A percentile compares a stretch with the other conserved stretches of the same genome.
Evolutionary conservation across 2,329 filamentous ascomycete species (phyloP).

Genomic region (Arthrobotrys megalospora): DNA sequence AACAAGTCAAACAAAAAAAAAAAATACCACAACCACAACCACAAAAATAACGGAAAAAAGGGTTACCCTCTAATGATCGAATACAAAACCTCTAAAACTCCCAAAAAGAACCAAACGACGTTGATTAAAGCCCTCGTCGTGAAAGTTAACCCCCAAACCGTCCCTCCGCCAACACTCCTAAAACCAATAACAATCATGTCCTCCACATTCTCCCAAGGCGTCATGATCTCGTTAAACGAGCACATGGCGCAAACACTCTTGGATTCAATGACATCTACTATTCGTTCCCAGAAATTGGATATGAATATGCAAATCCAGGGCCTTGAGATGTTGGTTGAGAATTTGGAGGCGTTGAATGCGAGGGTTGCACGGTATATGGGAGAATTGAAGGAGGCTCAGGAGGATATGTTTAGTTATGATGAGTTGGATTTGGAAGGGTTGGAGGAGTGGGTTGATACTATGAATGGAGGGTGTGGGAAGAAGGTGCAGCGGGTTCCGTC

Average conservation of each 20-base stretch:
- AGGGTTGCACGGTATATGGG: slow-evolving; percentile 44
- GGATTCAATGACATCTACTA: slow-evolving; percentile 54
- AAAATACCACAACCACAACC: slow-evolving; percentile 25
- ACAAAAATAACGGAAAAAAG: background rate
- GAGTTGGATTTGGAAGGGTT: slow-evolving; percentile 53
- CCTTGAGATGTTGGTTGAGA: slow-evolving; percentile 55
- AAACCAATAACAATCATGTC: slow-evolving; percentile 48
- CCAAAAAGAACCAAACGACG: background rate
- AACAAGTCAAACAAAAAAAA: background rate
- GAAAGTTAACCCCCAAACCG: background rate
- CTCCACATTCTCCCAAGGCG: slow-evolving; percentile 50
- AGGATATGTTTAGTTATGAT: slow-evolving; percentile 55
- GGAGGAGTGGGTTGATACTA: slow-evolving; percentile 36
- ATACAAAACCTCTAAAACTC: slow-evolving; percentile 20
- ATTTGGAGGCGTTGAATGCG: slow-evolving; percentile 47
- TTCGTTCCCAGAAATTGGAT: slow-evolving; percentile 48
- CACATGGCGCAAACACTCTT: slow-evolving; percentile 56
- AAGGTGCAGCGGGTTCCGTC: slow-evolving; percentile 43
- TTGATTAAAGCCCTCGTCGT: too few species aligned
- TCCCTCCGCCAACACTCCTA: background rate
- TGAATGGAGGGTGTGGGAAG: background rate
- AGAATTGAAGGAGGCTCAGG: slow-evolving; percentile 43
- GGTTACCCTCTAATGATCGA: slow-evolving; percentile 13
- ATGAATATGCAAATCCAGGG: slow-evolving; percentile 53
- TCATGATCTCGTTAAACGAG: slow-evolving; percentile 57